phyloP scores from a whole-genome alignment of 2,329 filamentous ascomycete genomes.

The Juglanconis juglandina region DNA sequence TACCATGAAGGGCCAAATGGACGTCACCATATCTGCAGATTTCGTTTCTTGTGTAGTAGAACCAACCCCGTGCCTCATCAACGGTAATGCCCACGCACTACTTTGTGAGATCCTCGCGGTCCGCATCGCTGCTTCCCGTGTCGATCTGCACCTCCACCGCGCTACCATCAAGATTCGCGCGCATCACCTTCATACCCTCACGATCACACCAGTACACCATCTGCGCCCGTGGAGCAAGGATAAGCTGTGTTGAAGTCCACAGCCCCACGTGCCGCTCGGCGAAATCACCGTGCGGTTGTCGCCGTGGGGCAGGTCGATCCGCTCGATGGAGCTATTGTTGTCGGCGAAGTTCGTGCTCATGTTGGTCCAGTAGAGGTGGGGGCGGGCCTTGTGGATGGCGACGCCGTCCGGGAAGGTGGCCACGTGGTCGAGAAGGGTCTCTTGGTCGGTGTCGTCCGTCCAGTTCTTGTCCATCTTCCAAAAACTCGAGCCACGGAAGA shows the following conservation, averaged over 20 bases:
- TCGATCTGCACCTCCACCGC: constrained; percentile 37
- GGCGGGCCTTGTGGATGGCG: constrained; percentile 29
- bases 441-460: constrained; percentile 20
- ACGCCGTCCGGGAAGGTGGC: constrained; percentile 41
- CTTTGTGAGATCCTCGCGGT: constrained; percentile 28
- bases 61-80: constrained; percentile 32
- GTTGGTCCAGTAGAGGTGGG: constrained; percentile 46
- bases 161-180: constrained; percentile 37
- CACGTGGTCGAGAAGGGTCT: constrained; percentile 24
- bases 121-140: constrained; percentile 12
- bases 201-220: constrained; percentile 44
- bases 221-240: constrained; percentile 24
- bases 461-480: too few relatives aligned
- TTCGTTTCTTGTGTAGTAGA: constrained; percentile 40
- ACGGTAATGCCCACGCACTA: constrained; percentile 58
- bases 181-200: constrained; percentile 39
- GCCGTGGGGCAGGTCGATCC: constrained; percentile 43
- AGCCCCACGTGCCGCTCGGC: constrained; percentile 31
- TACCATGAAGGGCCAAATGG: too few relatives aligned
- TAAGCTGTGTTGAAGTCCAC: constrained; percentile 48
- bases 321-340: constrained; percentile 35
- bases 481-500: too few relatives aligned
- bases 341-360: constrained; percentile 40
- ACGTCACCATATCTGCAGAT: too few relatives aligned
- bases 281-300: constrained; percentile 41